Evolutionary conservation across 306 rosid species (phyloP), one percentile per base, ranked within the genome.

Genomic region (Purshia tridentata): DNA sequence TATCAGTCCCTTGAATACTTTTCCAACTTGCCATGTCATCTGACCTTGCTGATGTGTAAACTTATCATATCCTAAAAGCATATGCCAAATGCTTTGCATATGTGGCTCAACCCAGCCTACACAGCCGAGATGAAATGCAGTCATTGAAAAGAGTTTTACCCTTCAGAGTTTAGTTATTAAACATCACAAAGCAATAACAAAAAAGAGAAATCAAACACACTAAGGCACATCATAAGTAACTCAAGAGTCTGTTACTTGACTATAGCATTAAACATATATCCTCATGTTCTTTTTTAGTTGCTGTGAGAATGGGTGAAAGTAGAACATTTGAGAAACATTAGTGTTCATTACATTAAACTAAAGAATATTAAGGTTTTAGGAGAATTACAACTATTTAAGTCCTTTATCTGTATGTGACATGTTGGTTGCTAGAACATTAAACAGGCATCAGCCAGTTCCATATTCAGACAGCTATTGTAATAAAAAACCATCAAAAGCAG

Each of bases 401-500:
- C 35, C 1, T 29, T 2, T 29, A 29, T 29, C 2, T 29, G 35
- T 29, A 2, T 29, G 35, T 29, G 35, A 29, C 35, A 29, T 29
- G 35, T 61, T 39, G 22, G 66, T 61, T 61, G 65, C 65, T 37
- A 60, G 20, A 37, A 44, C 57, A 52, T 18, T 52, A 7, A 7
- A 16, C 50, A 64, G 5, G 55, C 19, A 20, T 15, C 12, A 65
- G 70, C 37, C 41, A 47, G 29, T 12, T 73, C 64, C 40, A 76
- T 46, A 52, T 61, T 60, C 64, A 18, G 57, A 67, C 56, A 58
- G 80, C 55, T 20, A 82, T 20, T 75, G 57, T 69, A 76, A 81
- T 72, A 67, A 80, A 75, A 69, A 74, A 54, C 63, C 77, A 76
- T 85, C 67, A 84, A 84, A 89, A 87, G 88, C 77, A 86, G 86